Evolutionary conservation across 2,329 filamentous ascomycete genomes (phyloP).

Genomic region (Scedosporium apiospermum): DNA sequence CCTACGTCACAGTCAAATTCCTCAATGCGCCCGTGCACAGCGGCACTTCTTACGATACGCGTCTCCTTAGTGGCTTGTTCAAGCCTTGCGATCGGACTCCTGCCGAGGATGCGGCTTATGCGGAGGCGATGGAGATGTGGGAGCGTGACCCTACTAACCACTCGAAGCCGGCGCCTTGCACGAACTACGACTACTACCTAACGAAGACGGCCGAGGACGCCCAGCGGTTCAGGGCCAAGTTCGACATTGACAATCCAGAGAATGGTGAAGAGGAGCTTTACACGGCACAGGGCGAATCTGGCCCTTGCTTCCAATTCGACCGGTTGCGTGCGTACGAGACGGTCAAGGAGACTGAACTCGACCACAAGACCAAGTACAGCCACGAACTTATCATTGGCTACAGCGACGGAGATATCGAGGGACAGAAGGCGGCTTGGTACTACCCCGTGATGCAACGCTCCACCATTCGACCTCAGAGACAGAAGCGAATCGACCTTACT

Average conservation of each 20-base stretch:
- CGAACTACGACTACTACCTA: constrained; percentile 61
- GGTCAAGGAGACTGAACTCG: constrained; percentile 44
- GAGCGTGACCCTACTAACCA: constrained; percentile 46
- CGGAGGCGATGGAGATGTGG: constrained; percentile 41
- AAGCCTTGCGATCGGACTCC: constrained; percentile 47
- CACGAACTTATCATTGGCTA: constrained; percentile 54
- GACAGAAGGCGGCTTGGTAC: constrained; percentile 53
- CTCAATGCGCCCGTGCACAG: constrained; percentile 52
- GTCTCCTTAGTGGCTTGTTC: constrained; percentile 52
- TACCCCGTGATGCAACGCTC: constrained; percentile 59
- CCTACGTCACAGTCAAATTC: constrained; percentile 63
- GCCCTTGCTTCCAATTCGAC: constrained; percentile 49
- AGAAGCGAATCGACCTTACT: constrained; percentile 51
- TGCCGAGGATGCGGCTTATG: constrained; percentile 42
- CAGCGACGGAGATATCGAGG: constrained; percentile 38
- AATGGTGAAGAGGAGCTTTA: constrained; percentile 46
- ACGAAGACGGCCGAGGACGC: constrained; percentile 37
- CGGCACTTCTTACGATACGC: constrained; percentile 44
- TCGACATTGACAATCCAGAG: constrained; percentile 47
- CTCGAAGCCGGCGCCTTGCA: constrained; percentile 46
- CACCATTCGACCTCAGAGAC: constrained; percentile 51
- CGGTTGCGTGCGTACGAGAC: constrained; percentile 58
- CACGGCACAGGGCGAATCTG: constrained; percentile 35
- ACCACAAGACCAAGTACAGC: constrained; percentile 50
- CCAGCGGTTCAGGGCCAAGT: constrained; percentile 49